Percentiles rank a stretch among this genome's conserved stretches.
phyloP scores from a whole-genome alignment of 495 filamentous ascomycete species.

The Tuber indicum region DNA sequence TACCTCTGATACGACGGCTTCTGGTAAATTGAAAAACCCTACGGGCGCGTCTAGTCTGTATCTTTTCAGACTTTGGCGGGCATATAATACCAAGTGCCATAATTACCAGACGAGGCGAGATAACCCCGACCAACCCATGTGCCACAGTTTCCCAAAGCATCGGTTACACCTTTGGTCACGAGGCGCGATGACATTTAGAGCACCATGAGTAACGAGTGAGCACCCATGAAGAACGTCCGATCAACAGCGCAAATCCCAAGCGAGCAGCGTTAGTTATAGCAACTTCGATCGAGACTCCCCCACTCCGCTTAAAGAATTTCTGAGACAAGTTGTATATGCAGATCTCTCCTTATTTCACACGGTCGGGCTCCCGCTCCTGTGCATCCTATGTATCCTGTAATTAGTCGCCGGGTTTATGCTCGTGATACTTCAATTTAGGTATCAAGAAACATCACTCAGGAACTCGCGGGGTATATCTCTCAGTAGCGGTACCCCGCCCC shows the following conservation, averaged over 20 bases:
- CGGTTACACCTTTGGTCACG: not conserved
- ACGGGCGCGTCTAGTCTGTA: not conserved
- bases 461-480: not conserved
- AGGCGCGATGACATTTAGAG: not conserved
- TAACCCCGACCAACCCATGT: slow-evolving; percentile 17
- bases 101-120: slow-evolving; percentile 4
- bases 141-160: slow-evolving; percentile 16
- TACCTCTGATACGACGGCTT: not conserved
- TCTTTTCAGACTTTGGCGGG: not conserved
- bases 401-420: not conserved
- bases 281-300: not conserved
- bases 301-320: not conserved
- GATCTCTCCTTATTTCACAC: not conserved
- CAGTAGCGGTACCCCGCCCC: not conserved
- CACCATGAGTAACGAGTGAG: not conserved
- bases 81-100: slow-evolving; percentile 8
- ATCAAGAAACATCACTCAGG: not conserved
- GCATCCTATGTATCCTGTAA: not conserved
- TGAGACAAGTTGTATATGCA: not conserved
- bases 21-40: not conserved
- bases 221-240: not conserved
- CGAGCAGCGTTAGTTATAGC: not conserved
- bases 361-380: not conserved
- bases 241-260: not conserved
- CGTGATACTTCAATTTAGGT: not conserved